Conservation (phyloP, 805 yeast genomes). For the Saccharomyces jurei region DNA sequence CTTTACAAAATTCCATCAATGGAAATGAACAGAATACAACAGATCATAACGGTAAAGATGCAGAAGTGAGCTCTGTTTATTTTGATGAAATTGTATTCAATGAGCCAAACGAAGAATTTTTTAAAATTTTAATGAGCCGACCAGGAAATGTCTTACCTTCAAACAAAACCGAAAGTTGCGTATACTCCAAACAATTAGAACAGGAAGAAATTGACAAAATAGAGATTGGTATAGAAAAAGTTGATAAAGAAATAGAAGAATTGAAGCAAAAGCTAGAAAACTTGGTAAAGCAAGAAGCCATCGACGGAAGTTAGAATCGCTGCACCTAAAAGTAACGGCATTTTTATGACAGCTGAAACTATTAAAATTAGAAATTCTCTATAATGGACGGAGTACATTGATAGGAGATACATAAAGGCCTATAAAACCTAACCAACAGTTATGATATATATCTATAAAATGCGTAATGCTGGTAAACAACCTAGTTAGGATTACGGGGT, state of each 20-base stretch:
- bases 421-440: neutral
- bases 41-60: slow-evolving; percentile 20
- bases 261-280: slow-evolving; percentile 26
- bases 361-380: neutral
- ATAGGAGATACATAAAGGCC: neutral
- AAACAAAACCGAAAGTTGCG: slow-evolving; percentile 30
- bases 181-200: slow-evolving; percentile 48
- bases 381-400: neutral
- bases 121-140: slow-evolving; percentile 61
- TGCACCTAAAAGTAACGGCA: neutral
- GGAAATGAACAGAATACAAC: neutral
- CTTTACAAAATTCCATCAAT: slow-evolving; percentile 16
- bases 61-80: slow-evolving; percentile 48
- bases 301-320: neutral
- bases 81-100: slow-evolving; percentile 91
- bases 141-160: slow-evolving; percentile 51
- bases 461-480: neutral
- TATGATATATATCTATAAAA: neutral
- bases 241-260: slow-evolving; percentile 39
- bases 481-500: slow-evolving; percentile 41
- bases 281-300: neutral
- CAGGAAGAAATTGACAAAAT: slow-evolving; percentile 56
- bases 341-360: neutral
- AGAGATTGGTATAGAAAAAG: slow-evolving; percentile 37
- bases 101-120: slow-evolving; percentile 89